Base-by-base conservation (phyloP, 768 basidiomycete genomes). In the Coprinopsis sp. region DNA sequence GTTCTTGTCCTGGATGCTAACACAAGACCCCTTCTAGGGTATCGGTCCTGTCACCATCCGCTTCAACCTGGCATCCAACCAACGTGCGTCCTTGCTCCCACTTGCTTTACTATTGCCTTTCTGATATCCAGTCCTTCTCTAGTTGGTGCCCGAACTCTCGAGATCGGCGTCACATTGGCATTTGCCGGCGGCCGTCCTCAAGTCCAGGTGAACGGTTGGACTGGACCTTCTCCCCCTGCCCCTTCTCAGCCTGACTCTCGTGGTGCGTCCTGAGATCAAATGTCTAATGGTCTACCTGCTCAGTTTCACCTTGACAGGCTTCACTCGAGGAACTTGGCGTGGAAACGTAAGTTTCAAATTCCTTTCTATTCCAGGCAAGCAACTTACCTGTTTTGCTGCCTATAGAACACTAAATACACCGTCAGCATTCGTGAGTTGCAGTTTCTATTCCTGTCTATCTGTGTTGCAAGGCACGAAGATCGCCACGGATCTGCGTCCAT, bases 271-370 rank as follows among this genome's bases (percentile, higher is more conserved):
- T 6, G 23, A 31, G 3, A 27, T 27, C 33, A 7, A n/a, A 21
- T 33, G 21, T 24, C 30, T 27, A 22, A 10, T 37, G 3, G 16
- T 11, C 22, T 36, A 1, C 39, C 14, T n/a, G 29, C 28, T 44
- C 23, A 40, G 25, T 2, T 24, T 13, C 8, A 19, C 7, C 18
- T 10, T 33, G 44, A 11, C 44, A 62, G 62, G 65, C 46, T 63
- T 67, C 4, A 69, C 65, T 23, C 65, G 67, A 24, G 67, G 66
- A 23, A 64, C 64, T 12, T 69, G 62, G 61, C 53, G 67, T 49
- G 66, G 67, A 49, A 65, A 68, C 49, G 64, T 65, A 50, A 55
- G 61, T 54, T 7, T 25, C 19, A 29, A 29, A 45, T 11, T 29
- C 13, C 1, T 36, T 31, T 10, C 2, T 18, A 5, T 3, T 7